Evolutionary conservation across 2,329 filamentous ascomycete genomes (phyloP).

Genomic region (Fusarium sambucinum): DNA sequence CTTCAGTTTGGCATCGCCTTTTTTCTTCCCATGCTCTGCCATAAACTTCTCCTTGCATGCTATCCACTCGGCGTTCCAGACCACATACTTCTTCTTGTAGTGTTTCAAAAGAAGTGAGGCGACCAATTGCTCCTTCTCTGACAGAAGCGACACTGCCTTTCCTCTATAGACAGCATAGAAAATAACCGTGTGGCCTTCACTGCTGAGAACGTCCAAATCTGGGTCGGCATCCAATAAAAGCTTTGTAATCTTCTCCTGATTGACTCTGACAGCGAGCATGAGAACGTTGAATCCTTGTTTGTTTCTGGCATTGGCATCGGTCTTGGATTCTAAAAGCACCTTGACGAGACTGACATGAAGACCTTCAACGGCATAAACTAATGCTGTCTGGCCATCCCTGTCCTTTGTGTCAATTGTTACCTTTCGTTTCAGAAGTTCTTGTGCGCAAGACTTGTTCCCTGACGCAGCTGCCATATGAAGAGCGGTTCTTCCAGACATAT

Average conservation of each 20-base stretch:
- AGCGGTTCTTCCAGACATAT: conserved; percentile 3
- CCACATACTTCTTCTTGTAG: conserved; percentile 5
- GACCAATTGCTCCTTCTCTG: background rate
- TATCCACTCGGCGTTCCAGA: conserved; percentile 9
- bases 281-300: background rate
- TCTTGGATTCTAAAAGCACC: background rate
- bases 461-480: background rate
- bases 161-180: conserved; percentile 4
- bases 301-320: background rate
- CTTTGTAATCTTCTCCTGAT: background rate
- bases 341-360: background rate
- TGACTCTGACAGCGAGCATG: conserved; percentile 5
- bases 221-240: background rate
- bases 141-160: background rate
- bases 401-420: background rate
- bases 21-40: background rate
- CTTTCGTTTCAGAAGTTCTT: conserved; percentile 1
- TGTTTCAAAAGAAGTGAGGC: background rate
- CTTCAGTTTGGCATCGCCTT: background rate
- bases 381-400: conserved; percentile 1
- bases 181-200: conserved; percentile 1
- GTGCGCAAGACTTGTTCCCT: background rate
- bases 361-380: conserved; percentile 1
- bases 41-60: conserved; percentile 4
- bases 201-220: conserved; percentile 1